Evolutionary conservation across 2,329 filamentous ascomycete genomes (phyloP).

Genomic region (Fusarium nanum): DNA sequence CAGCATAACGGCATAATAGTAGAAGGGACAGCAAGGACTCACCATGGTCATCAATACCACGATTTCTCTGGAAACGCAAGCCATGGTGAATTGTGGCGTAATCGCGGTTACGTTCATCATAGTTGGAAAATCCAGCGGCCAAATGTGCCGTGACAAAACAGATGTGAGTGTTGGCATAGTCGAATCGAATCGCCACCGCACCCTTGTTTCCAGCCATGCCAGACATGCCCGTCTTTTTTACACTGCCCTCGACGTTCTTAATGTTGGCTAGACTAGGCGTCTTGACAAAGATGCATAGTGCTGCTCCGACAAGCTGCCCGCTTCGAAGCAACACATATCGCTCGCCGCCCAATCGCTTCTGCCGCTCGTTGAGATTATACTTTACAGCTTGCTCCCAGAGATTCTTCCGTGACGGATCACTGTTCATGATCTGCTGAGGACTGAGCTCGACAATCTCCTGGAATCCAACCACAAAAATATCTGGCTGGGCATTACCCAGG

Average conservation of each 20-base stretch:
- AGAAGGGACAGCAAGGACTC: slow-evolving; percentile 31
- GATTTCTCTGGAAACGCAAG: slow-evolving; percentile 88
- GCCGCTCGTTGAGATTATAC: slow-evolving; percentile 78
- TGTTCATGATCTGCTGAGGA: slow-evolving; percentile 99
- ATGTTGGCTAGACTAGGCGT: slow-evolving; percentile 80
- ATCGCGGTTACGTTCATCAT: slow-evolving; percentile 94
- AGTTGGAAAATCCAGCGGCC: slow-evolving; percentile 95
- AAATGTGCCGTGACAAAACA: slow-evolving; percentile 98
- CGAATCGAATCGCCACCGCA: slow-evolving; percentile 94
- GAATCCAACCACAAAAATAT: slow-evolving; percentile 91
- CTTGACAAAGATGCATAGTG: slow-evolving; percentile 90
- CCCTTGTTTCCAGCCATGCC: slow-evolving; percentile 99
- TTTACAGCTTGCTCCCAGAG: slow-evolving; percentile 88
- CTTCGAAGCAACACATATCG: slow-evolving; percentile 91
- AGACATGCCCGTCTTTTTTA: slow-evolving; percentile 95
- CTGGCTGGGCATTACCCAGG: slow-evolving; percentile 73
- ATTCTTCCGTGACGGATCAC: slow-evolving; percentile 86
- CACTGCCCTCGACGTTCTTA: slow-evolving; percentile 95
- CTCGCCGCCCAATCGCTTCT: slow-evolving; percentile 72
- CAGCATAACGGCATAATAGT: slow-evolving; percentile 20
- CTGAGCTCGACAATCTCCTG: slow-evolving; percentile 99
- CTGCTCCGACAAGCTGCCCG: slow-evolving; percentile 93
- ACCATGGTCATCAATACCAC: slow-evolving; percentile 92
- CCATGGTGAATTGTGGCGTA: slow-evolving; percentile 90
- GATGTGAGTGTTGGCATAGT: slow-evolving; percentile 90